Percentiles rank a stretch among this genome's conserved stretches.
phyloP scores from a whole-genome alignment of 139 green algal genomes.

The Yamagishiella unicocca region DNA sequence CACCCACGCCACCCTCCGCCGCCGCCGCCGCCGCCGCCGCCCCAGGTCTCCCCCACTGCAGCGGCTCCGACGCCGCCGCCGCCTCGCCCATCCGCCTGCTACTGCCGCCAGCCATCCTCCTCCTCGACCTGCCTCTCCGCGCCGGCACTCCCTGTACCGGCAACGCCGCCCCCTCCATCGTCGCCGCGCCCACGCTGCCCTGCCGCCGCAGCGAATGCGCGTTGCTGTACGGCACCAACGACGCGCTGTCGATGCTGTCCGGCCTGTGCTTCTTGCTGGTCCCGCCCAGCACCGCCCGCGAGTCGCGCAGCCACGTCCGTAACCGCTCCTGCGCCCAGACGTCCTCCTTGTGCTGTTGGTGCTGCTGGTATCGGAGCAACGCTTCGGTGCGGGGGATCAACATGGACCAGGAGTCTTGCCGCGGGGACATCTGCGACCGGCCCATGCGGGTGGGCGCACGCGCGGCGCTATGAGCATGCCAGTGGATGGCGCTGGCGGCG shows the following conservation, averaged over 20 bases:
- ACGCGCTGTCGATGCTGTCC: no score
- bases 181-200: background rate
- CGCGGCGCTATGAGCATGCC: background rate
- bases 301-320: slow-evolving; percentile 4
- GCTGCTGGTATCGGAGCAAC: background rate
- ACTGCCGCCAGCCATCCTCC: no score
- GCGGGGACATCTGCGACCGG: background rate
- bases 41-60: background rate
- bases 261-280: no score
- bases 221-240: no score
- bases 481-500: background rate
- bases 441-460: background rate
- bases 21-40: no score
- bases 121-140: no score
- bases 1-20: no score
- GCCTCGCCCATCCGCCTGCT: background rate
- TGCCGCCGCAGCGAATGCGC: background rate
- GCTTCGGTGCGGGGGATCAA: background rate
- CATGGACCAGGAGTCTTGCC: background rate
- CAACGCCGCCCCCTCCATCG: background rate
- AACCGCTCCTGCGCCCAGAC: background rate
- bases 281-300: background rate
- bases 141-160: background rate
- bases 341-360: slow-evolving; percentile 6
- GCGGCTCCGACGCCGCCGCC: background rate